Percentiles rank a stretch among this genome's conserved stretches.
Evolutionary conservation across 2,329 filamentous ascomycete genomes (phyloP).

Genomic region (Pochonia chlamydosporia): DNA sequence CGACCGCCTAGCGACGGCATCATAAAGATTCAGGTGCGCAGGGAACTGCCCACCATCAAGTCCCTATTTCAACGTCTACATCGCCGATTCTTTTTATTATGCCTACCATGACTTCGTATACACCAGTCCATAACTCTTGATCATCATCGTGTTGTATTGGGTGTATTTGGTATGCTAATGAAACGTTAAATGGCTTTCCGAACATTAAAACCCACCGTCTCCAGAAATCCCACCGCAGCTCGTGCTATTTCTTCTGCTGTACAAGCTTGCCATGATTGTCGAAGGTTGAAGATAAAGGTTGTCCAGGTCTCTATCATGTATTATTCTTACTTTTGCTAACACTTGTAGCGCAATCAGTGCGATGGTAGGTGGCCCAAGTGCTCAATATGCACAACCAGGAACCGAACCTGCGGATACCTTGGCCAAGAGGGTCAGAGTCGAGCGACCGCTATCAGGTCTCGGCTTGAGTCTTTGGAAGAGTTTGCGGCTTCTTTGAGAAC

Average conservation of each 20-base stretch:
- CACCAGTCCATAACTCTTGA: too few relatives aligned
- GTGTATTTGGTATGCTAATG: too few relatives aligned
- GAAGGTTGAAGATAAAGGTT: not conserved
- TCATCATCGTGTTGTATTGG: too few relatives aligned
- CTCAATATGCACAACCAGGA: not conserved
- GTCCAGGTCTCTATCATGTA: not conserved
- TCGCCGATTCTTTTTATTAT: too few relatives aligned
- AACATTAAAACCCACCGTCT: not conserved
- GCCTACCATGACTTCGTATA: too few relatives aligned
- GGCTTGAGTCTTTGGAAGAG: conserved; percentile 1
- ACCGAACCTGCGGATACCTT: conserved; percentile 1
- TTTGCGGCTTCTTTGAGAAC: not conserved
- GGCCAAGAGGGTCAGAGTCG: not conserved
- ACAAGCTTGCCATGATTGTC: not conserved
- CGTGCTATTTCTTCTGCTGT: not conserved
- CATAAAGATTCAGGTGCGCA: not conserved
- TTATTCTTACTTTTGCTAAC: not conserved
- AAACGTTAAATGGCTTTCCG: not conserved
- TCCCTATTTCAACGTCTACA: too few relatives aligned
- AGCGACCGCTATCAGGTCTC: not conserved
- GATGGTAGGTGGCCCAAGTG: conserved; percentile 2
- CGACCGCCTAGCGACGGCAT: not conserved
- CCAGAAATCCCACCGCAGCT: not conserved
- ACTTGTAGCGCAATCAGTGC: not conserved
- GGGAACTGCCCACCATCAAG: too few relatives aligned